Evolutionary conservation across 441 rosid genomes (phyloP), one percentile per base, ranked within the genome.

Genomic region (Gossypium lobatum): DNA sequence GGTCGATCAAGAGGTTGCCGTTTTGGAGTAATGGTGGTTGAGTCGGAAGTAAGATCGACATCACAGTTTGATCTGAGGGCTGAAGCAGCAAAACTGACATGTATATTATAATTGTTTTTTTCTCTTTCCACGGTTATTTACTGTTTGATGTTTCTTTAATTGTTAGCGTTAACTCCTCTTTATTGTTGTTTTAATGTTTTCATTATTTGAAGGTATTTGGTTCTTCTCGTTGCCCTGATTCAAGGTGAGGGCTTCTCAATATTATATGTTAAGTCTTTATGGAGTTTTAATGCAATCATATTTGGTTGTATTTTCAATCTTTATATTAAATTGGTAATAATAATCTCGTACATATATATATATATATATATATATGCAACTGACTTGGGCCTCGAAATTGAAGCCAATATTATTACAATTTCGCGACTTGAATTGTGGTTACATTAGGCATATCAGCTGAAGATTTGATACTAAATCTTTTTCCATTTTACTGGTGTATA

Each of bases 1-100:
- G 80, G 88, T 91, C 48, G 97, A 95, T 78, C 92, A 90, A 77
- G 96, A 91, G 86, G 95, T 92, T 52, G 85, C 91, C 1, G 94
- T 92, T 76, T 79, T 86, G 78, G 97, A 95, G 83, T 90, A 78
- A 85, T 4, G 76, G 58, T 2, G 70, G 37, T 34, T 34, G 39
- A 34, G 39, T 34, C 8, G 2, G 8, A 34, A 34, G 63, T 77
- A 57, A 39, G 50, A 64, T 26, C 64, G 60, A 70, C 53, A 62
- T 81, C 75, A 21, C 77, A 73, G 65, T 73, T 80, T 77, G 53
- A 14, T 48, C n/a, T 34, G 39, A 34, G 39, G 78, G 71, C 69
- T 60, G 50, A 28, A 28, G 28, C 48, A 17, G 10, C 62, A 74
- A 76, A 77, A 79, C 73, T 73, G 57, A 58, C 76, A 75, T 89